Evolutionary conservation across 106 monocot species (phyloP).

Genomic region (Phalaenopsis aphrodite): DNA sequence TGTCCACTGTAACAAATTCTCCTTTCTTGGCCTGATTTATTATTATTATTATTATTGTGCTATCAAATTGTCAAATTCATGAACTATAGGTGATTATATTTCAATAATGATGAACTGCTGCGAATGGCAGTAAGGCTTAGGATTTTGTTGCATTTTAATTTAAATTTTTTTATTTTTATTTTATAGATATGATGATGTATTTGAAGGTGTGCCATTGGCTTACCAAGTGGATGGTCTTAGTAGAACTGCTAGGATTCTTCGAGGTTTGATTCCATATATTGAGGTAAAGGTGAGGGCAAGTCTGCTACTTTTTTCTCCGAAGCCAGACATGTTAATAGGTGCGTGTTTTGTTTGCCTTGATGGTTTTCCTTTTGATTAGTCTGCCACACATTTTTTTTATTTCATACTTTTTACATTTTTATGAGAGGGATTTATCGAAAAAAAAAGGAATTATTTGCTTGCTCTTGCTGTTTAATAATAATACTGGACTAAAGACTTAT

Average conservation of each 20-base stretch:
- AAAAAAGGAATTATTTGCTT: not conserved
- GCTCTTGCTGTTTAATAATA: not conserved
- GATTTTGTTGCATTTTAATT: not conserved
- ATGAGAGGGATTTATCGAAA: not conserved
- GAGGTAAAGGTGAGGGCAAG: slow-evolving; percentile 65
- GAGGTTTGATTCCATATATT: slow-evolving; percentile 70
- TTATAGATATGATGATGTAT: slow-evolving; percentile 61
- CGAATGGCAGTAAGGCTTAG: not conserved
- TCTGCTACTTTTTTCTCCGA: slow-evolving; percentile 77
- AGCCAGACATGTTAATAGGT: slow-evolving; percentile 73
- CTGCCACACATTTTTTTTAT: not conserved
- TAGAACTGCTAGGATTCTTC: slow-evolving; percentile 57
- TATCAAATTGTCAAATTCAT: not conserved
- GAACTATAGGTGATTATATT: not conserved
- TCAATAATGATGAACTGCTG: not conserved
- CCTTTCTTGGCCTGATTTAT: not conserved
- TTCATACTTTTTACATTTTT: not conserved
- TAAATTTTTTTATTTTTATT: not conserved
- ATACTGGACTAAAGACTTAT: not conserved
- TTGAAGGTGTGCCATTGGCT: slow-evolving; percentile 79
- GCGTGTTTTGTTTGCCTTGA: not conserved
- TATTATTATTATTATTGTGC: not conserved
- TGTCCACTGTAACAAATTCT: not conserved
- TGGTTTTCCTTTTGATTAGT: not conserved
- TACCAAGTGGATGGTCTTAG: slow-evolving; percentile 30